A percentile compares a stretch with the other conserved stretches of the same genome.
Conservation (phyloP, 2,329 filamentous ascomycete species). For the Rutstroemia sp. region DNA sequence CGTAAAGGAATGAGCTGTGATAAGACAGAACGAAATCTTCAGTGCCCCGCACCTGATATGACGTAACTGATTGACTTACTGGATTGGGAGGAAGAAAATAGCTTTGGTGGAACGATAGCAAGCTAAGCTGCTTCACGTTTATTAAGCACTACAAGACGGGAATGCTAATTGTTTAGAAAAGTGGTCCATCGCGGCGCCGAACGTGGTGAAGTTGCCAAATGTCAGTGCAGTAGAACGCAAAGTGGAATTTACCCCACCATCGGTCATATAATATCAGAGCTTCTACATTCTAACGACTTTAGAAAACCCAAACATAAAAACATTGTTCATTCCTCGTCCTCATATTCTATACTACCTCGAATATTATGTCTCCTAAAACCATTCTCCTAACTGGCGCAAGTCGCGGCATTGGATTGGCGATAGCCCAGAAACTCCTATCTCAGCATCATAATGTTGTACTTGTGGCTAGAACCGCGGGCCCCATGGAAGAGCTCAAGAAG, state of each 20-base stretch:
- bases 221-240: no score
- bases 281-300: neutral
- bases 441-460: conserved; percentile 51
- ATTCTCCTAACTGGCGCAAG: conserved; percentile 64
- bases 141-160: no score
- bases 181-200: no score
- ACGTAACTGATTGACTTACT: neutral
- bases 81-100: no score
- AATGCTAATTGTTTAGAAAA: no score
- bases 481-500: conserved; percentile 44
- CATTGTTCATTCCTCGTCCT: no score
- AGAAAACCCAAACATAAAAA: neutral
- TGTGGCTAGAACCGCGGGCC: conserved; percentile 45
- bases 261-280: neutral
- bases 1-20: neutral
- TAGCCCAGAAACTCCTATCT: conserved; percentile 44
- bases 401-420: conserved; percentile 53
- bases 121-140: no score
- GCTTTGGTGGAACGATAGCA: no score
- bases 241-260: neutral
- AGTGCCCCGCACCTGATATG: neutral
- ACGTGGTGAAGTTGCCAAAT: no score
- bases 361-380: conserved; percentile 47
- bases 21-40: neutral
- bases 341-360: no score